Evolutionary conservation across 2,329 filamentous ascomycete species (phyloP).

Genomic region (Cytospora leucostoma): DNA sequence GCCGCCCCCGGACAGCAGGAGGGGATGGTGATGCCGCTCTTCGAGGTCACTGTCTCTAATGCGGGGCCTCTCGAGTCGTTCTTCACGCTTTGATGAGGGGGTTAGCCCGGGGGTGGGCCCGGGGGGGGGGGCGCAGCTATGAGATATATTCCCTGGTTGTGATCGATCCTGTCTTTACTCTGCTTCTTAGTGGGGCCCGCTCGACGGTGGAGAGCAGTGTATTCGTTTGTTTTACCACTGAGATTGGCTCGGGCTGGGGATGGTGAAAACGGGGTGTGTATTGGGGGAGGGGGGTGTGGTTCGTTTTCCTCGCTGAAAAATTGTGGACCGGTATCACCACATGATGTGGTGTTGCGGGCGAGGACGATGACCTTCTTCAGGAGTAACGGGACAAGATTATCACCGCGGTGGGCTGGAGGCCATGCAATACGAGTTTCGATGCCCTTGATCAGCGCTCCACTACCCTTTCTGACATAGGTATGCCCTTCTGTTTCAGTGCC

Average conservation of each 20-base stretch:
- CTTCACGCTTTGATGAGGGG: conserved; percentile 7
- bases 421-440: neutral
- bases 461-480: too few species aligned
- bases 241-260: too few species aligned
- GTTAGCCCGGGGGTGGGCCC: too few species aligned
- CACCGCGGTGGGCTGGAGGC: neutral
- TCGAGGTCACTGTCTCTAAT: conserved; percentile 20
- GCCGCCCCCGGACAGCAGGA: neutral
- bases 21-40: conserved; percentile 15
- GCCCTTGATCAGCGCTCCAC: too few species aligned
- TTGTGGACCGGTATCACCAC: too few species aligned
- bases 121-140: too few species aligned
- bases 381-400: neutral
- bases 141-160: neutral
- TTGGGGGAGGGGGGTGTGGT: too few species aligned
- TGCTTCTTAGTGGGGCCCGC: neutral
- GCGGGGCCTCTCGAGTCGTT: conserved; percentile 4
- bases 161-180: neutral
- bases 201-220: too few species aligned
- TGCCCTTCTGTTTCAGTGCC: neutral
- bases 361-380: neutral
- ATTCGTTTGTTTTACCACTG: too few species aligned
- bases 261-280: too few species aligned
- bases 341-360: too few species aligned
- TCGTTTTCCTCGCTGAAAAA: too few species aligned